Evolutionary conservation across 2,329 filamentous ascomycete species (phyloP), one percentile per base, ranked within the genome.

Genomic region (Taxawa tesnikishii): DNA sequence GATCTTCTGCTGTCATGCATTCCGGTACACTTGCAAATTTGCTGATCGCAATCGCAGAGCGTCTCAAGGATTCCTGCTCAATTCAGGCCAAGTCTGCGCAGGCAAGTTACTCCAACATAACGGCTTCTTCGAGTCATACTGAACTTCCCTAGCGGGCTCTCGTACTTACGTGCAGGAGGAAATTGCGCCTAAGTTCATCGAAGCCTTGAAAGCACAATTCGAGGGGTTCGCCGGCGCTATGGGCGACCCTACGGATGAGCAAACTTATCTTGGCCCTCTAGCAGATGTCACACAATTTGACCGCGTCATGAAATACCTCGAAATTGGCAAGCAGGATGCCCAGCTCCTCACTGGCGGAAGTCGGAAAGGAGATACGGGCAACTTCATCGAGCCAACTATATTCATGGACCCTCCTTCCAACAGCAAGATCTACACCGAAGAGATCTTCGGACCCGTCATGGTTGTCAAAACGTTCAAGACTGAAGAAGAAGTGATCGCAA

Each of bases 341-440:
- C 44, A 42, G 3, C 40, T 50, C 12, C 39, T 43, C 18, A 35
- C 41, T 2, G 44, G 45, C 17, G 48, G 45, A 7, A 27, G 43
- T 8, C 32, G 39, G 6, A 33, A 42, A 3, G 37, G 42, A 10
- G 45, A 39, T 6, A 46, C 47, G n/a, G 62, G 64, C 10, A 61
- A 54, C 39, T 64, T 62, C 38, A 50, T 68, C 15, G 52, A 58
- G 36, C 63, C 63, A 2, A 60, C 60, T 6, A 56, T 68, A 25
- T 65, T 67, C 46, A 40, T 56, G 13, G 46, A 63, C 27, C 50
- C 58, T 4, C 51, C 58, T 8, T 58, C 63, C 38, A 44, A 56
- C 24, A 36, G 29, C 13, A 18, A 28, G 8, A 33, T 45, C 24
- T 43, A 43, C 29, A 41, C 32, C 13, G 42, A 49, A n/a, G 45